Base-by-base conservation (phyloP, 2,329 filamentous ascomycete species). In the Penicillium psychrosexuale region DNA sequence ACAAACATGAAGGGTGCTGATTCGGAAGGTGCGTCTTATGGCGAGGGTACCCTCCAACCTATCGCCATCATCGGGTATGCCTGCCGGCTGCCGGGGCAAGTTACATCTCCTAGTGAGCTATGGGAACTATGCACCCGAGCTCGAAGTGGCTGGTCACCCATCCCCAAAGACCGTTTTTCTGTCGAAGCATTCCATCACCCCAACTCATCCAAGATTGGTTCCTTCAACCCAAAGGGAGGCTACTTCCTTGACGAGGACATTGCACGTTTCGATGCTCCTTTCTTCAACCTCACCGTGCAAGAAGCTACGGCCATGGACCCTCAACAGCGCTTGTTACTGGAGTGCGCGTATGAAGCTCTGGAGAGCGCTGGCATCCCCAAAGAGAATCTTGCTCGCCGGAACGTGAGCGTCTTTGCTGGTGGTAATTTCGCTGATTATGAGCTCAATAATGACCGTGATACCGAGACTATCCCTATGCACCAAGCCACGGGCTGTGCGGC, bases 331-430 rank as follows among this genome's bases (percentile, higher is more conserved):
- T 38, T 67, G n/a, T 51, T 66, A 27, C 49, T 68, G 3, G 66
- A 68, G 42, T 60, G 56, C 38, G 51, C 64, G 8, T 68, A 60
- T 42, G 65, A 67, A 58, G 65, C 64, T 45, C 65, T 68, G 55
- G 65, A 67, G 54, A 67, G 60, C 62, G 65, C 62, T 52, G 64
- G 64, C 39, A 64, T 67, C 53, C 63, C 65, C 47, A 66, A 64
- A 56, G 63, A 67, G 36, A 59, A 43, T n/a, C 46, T 66, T 15
- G 57, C 63, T 4, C 61, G 62, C 5, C 58, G 57, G 11, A 59
- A 65, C 9, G 61, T 65, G 11, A 62, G 64, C 17, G 63, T 66
- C 9, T 66, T 64, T 50, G 49, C 59, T 5, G 63, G 61, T 15
- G 58, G 59, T 5, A 65, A 60, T 42, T 60, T 65, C 33, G 50